Evolutionary conservation across 2,329 filamentous ascomycete species (phyloP).

Genomic region (Ascochyta pisi): DNA sequence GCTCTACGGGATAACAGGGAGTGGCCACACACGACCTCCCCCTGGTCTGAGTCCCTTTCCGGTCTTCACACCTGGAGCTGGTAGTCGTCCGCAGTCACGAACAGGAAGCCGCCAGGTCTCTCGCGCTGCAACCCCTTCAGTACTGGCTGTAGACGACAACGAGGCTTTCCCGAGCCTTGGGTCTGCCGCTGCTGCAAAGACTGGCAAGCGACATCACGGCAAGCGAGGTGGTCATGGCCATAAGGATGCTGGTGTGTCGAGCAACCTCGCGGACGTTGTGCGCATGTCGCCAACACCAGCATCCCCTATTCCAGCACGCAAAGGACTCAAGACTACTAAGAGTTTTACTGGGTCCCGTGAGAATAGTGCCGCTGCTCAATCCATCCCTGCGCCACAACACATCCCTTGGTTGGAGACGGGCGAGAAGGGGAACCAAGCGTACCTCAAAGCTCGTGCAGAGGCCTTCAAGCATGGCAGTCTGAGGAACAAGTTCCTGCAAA

Average conservation of each 20-base stretch:
- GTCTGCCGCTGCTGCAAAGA: conserved; percentile 73
- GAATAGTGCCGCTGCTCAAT: conserved; percentile 79
- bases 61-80: conserved; percentile 60
- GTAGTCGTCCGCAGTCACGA: conserved; percentile 76
- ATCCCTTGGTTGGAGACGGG: conserved; percentile 98
- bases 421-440: conserved; percentile 86
- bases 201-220: conserved; percentile 89
- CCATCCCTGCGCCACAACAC: conserved; percentile 86
- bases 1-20: conserved; percentile 47
- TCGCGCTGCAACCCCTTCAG: conserved; percentile 67
- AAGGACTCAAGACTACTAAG: conserved; percentile 68
- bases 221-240: conserved; percentile 83
- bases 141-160: conserved; percentile 86
- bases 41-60: conserved; percentile 72
- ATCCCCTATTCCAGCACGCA: conserved; percentile 63
- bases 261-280: conserved; percentile 89
- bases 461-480: conserved; percentile 97
- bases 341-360: conserved; percentile 72
- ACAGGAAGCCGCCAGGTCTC: conserved; percentile 82
- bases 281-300: conserved; percentile 92
- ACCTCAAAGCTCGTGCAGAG: conserved; percentile 92
- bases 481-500: conserved; percentile 96
- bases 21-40: conserved; percentile 62
- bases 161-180: conserved; percentile 94
- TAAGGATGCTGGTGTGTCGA: conserved; percentile 64